Evolutionary conservation across 129 eudicot species (phyloP).

Genomic region (Chrysanthemum makinoi): DNA sequence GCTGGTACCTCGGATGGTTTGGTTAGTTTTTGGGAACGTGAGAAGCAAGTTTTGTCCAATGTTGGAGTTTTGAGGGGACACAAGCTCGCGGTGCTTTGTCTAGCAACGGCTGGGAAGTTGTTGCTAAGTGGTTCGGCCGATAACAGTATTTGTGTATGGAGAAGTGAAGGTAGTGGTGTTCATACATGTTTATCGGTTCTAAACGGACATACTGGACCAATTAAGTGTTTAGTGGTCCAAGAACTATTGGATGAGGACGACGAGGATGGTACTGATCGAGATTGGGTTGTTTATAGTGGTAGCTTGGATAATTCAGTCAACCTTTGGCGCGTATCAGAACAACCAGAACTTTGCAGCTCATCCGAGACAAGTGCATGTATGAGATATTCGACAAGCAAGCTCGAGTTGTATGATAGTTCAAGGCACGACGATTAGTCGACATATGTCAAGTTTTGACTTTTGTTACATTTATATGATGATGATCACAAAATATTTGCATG

Average conservation of each 20-base stretch:
- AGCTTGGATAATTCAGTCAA: constrained; percentile 75
- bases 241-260: constrained; percentile 9
- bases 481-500: background rate
- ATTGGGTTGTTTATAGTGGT: constrained; percentile 79
- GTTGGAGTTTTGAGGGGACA: constrained; percentile 82
- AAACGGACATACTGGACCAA: constrained; percentile 73
- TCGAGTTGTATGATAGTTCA: background rate
- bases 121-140: constrained; percentile 87
- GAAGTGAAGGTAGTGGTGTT: constrained; percentile 48
- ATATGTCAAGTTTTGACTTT: constrained; percentile 6
- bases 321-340: constrained; percentile 66
- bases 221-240: constrained; percentile 70
- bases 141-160: constrained; percentile 77
- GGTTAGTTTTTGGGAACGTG: constrained; percentile 62
- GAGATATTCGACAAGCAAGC: background rate
- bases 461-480: constrained; percentile 4
- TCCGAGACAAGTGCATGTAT: constrained; percentile 7
- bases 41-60: constrained; percentile 40
- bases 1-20: constrained; percentile 69
- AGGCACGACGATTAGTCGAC: constrained; percentile 5
- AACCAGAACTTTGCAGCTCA: background rate
- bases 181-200: constrained; percentile 67
- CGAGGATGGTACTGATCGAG: constrained; percentile 14
- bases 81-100: constrained; percentile 71
- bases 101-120: constrained; percentile 55